These are phyloP conservation scores for Penicillium lagena DNA, from an alignment of 495 filamentous ascomycete species.

Conservation along the genomic window DNA sequence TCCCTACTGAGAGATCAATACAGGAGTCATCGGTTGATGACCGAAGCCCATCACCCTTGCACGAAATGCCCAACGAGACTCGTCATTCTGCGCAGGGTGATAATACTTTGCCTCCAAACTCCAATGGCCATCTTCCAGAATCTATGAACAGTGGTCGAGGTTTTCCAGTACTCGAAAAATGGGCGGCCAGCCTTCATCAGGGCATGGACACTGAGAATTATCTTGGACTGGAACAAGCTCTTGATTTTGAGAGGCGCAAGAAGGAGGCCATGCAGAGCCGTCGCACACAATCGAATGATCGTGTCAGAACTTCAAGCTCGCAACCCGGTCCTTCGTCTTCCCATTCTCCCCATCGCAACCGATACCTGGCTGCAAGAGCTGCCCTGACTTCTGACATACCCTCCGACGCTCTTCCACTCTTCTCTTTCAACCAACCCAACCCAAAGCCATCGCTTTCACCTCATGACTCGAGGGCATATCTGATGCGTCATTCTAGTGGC, in stretches of 20 bases:
- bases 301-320: not conserved
- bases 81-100: not conserved
- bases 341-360: slow-evolving; percentile 28
- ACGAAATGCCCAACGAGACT: not conserved
- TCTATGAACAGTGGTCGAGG: slow-evolving; percentile 21
- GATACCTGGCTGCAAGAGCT: slow-evolving; percentile 34
- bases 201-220: slow-evolving; percentile 7
- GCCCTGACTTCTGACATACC: slow-evolving; percentile 15
- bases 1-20: not conserved
- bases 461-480: slow-evolving; percentile 32
- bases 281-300: slow-evolving; percentile 12
- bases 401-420: not conserved
- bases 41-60: slow-evolving; percentile 1
- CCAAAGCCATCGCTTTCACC: slow-evolving; percentile 4
- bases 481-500: slow-evolving; percentile 20
- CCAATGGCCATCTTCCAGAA: not conserved
- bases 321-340: slow-evolving; percentile 1
- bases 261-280: slow-evolving; percentile 26
- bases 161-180: slow-evolving; percentile 33
- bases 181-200: slow-evolving; percentile 30
- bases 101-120: not conserved
- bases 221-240: slow-evolving; percentile 25
- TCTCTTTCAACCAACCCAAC: not conserved
- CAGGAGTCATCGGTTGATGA: not conserved
- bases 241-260: slow-evolving; percentile 39